Conservation (phyloP, 306 rosid genomes). For the Sindora glabra region DNA sequence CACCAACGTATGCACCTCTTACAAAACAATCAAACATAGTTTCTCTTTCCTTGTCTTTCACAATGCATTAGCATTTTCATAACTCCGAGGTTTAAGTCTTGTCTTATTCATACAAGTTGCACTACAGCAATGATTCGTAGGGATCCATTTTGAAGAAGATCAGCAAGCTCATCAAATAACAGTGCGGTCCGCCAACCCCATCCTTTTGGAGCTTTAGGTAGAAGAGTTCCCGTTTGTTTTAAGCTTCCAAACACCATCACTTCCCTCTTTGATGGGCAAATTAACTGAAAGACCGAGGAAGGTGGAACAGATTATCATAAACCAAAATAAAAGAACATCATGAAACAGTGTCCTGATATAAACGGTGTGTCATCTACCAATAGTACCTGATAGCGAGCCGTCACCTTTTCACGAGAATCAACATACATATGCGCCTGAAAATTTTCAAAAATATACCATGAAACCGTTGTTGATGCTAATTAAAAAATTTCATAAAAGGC, state of each 20-base stretch:
- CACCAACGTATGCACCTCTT: too few species aligned
- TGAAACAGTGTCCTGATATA: not conserved
- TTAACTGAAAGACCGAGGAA: constrained; percentile 40
- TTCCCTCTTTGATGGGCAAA: constrained; percentile 93
- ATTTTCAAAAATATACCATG: not conserved
- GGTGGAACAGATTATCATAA: constrained; percentile 12
- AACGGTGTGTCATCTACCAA: constrained; percentile 8
- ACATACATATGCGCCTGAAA: constrained; percentile 80
- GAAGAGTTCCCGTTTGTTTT: constrained; percentile 90
- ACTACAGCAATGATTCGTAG: constrained; percentile 82
- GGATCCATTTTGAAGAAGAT: constrained; percentile 89
- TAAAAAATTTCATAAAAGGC: too few species aligned
- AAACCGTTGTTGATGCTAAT: not conserved
- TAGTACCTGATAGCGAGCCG: constrained; percentile 96
- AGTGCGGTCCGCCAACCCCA: constrained; percentile 99
- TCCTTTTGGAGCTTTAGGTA: constrained; percentile 95
- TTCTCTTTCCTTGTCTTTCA: too few species aligned
- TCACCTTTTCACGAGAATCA: constrained; percentile 79
- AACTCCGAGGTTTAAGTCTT: constrained; percentile 7
- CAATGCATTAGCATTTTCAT: constrained; percentile 2
- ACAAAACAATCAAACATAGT: too few species aligned
- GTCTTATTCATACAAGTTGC: constrained; percentile 61
- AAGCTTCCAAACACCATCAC: constrained; percentile 83
- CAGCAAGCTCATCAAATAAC: constrained; percentile 76
- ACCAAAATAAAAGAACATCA: not conserved